phyloP scores from a whole-genome alignment of 1,139 yeast species.

The Hansenula sp. region DNA sequence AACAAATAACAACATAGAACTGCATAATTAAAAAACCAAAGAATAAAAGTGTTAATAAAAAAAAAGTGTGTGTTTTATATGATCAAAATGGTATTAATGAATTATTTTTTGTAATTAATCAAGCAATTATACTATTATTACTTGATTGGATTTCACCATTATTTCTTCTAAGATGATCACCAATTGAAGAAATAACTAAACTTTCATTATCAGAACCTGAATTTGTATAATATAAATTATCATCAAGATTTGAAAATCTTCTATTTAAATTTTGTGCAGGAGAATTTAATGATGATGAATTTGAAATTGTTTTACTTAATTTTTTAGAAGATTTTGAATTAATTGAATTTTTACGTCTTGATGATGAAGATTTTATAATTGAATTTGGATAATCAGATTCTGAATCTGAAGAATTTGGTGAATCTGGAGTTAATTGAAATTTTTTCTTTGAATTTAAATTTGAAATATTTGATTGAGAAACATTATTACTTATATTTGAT shows the following conservation, averaged over 20 bases:
- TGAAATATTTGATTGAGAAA: slow-evolving; percentile 9
- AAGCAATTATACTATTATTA: slow-evolving; percentile 9
- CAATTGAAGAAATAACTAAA: slow-evolving; percentile 31
- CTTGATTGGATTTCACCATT: slow-evolving; percentile 31
- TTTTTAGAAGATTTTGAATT: neutral
- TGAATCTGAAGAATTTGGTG: slow-evolving; percentile 24
- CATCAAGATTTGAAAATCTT: slow-evolving; percentile 13
- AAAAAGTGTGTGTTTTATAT: neutral
- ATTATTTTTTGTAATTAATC: too few species aligned
- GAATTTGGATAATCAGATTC: slow-evolving; percentile 20
- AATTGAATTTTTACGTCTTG: neutral
- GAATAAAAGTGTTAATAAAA: neutral
- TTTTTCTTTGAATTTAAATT: slow-evolving; percentile 10
- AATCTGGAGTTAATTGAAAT: slow-evolving; percentile 20
- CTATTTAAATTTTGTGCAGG: neutral
- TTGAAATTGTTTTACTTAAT: neutral
- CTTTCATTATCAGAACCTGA: slow-evolving; percentile 17
- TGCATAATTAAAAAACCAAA: neutral
- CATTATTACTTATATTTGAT: neutral
- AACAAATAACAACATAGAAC: neutral
- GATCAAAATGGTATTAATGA: neutral
- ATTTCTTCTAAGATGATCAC: slow-evolving; percentile 35
- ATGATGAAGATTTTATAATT: slow-evolving; percentile 1
- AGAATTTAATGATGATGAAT: neutral
- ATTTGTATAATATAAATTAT: slow-evolving; percentile 9